Evolutionary conservation across 805 yeast species (phyloP).

Genomic region (Lachancea cidri): DNA sequence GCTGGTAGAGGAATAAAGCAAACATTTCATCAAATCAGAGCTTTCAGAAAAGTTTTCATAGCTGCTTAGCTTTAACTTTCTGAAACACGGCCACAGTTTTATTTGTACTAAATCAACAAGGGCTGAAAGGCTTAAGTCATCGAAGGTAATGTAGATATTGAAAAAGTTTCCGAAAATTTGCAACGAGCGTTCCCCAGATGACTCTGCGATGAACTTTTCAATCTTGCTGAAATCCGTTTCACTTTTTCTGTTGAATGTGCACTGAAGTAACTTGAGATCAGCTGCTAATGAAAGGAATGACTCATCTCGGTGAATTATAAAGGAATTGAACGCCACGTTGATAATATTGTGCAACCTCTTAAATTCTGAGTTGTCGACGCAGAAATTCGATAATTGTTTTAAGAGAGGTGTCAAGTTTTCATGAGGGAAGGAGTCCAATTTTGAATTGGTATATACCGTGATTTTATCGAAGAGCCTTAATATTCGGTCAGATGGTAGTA

Average conservation of each 20-base stretch:
- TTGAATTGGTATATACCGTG: constrained; percentile 17
- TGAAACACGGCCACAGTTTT: constrained; percentile 11
- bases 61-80: constrained; percentile 9
- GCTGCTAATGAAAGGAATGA: constrained; percentile 13
- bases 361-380: constrained; percentile 14
- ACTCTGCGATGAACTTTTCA: constrained; percentile 19
- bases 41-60: constrained; percentile 9
- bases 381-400: constrained; percentile 13
- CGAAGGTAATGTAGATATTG: constrained; percentile 16
- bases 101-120: constrained; percentile 16
- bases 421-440: constrained; percentile 3
- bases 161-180: constrained; percentile 18
- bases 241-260: constrained; percentile 4
- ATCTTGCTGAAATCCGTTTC: constrained; percentile 12
- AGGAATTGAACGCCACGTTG: constrained; percentile 27
- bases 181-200: constrained; percentile 9
- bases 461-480: constrained; percentile 16
- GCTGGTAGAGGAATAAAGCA: constrained; percentile 14
- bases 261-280: constrained; percentile 10
- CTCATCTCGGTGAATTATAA: constrained; percentile 13
- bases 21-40: constrained; percentile 24
- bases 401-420: constrained; percentile 6
- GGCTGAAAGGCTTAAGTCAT: constrained; percentile 6
- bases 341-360: constrained; percentile 26
- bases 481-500: background rate